Percentiles rank a stretch among this genome's conserved stretches.
phyloP scores from a whole-genome alignment of 2,329 filamentous ascomycete species.

The Truncatella angustata region DNA sequence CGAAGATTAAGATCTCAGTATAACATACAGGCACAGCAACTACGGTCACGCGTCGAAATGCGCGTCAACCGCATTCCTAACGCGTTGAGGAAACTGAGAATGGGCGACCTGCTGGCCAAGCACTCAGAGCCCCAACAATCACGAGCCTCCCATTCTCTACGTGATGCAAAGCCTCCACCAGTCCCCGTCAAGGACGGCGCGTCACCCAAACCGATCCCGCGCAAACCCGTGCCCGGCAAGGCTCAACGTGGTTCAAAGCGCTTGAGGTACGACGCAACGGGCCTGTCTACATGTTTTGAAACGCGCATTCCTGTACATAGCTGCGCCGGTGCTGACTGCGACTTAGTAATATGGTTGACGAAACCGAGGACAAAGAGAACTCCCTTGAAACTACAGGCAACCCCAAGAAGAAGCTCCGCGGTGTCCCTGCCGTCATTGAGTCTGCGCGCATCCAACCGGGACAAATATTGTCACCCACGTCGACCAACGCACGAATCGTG shows the following conservation, averaged over 20 bases:
- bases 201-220: slow-evolving; percentile 31
- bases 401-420: slow-evolving; percentile 66
- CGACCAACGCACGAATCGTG: slow-evolving; percentile 71
- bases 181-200: slow-evolving; percentile 50
- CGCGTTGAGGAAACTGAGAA: slow-evolving; percentile 73
- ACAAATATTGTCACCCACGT: slow-evolving; percentile 77
- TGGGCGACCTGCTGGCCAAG: slow-evolving; percentile 71
- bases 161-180: slow-evolving; percentile 38
- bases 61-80: slow-evolving; percentile 89
- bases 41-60: slow-evolving; percentile 84
- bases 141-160: slow-evolving; percentile 22
- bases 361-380: slow-evolving; percentile 73
- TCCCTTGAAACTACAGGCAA: slow-evolving; percentile 56
- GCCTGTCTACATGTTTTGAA: slow-evolving; percentile 8
- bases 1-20: slow-evolving; percentile 87
- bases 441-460: slow-evolving; percentile 42
- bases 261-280: slow-evolving; percentile 42
- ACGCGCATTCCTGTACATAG: too few species aligned
- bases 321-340: slow-evolving; percentile 10
- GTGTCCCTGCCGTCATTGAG: slow-evolving; percentile 38
- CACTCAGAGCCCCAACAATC: slow-evolving; percentile 43
- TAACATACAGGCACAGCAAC: slow-evolving; percentile 79
- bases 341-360: slow-evolving; percentile 60
- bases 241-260: slow-evolving; percentile 41
- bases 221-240: slow-evolving; percentile 32